These are phyloP conservation scores for Dionaea muscipula DNA, from an alignment of 179 eudicot genomes.

Conservation along the genomic window DNA sequence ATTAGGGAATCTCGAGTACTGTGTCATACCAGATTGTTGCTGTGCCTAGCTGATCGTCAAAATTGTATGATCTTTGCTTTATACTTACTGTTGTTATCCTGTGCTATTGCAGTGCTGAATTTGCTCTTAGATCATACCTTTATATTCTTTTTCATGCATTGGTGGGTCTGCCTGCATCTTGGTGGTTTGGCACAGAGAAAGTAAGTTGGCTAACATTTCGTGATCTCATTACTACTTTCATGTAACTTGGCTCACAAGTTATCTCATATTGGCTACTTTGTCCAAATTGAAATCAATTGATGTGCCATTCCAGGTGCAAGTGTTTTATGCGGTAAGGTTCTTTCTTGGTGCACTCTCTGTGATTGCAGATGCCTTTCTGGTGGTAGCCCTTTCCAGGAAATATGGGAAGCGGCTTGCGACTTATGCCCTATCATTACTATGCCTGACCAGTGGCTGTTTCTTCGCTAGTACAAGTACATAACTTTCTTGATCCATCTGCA, in stretches of 20 bases:
- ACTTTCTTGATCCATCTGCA: background rate
- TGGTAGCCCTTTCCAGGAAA: conserved; percentile 81
- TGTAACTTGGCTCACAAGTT: background rate
- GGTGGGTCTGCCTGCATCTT: conserved; percentile 66
- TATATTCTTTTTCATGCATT: conserved; percentile 70
- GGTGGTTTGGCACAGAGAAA: conserved; percentile 63
- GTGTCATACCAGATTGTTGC: background rate
- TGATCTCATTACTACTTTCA: background rate
- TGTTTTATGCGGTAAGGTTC: conserved; percentile 78
- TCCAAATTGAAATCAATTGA: conserved; percentile 3
- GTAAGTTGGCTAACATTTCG: conserved; percentile 23
- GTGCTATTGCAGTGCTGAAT: conserved; percentile 50
- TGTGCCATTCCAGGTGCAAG: conserved; percentile 50
- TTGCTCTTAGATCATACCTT: conserved; percentile 78
- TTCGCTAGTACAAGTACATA: conserved; percentile 91
- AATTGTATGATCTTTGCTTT: background rate
- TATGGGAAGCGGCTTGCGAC: conserved; percentile 85
- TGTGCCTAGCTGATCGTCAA: background rate
- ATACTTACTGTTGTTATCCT: background rate
- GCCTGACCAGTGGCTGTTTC: conserved; percentile 90
- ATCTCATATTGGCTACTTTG: background rate
- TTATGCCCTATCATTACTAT: conserved; percentile 83
- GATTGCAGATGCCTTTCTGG: conserved; percentile 70
- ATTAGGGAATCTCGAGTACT: no score
- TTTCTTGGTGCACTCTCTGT: conserved; percentile 81